Percentiles rank a stretch among this genome's conserved stretches.
These are phyloP conservation scores for Raphanus raphanistrum DNA, from an alignment of 345 rosid genomes.

Conservation along the genomic window DNA sequence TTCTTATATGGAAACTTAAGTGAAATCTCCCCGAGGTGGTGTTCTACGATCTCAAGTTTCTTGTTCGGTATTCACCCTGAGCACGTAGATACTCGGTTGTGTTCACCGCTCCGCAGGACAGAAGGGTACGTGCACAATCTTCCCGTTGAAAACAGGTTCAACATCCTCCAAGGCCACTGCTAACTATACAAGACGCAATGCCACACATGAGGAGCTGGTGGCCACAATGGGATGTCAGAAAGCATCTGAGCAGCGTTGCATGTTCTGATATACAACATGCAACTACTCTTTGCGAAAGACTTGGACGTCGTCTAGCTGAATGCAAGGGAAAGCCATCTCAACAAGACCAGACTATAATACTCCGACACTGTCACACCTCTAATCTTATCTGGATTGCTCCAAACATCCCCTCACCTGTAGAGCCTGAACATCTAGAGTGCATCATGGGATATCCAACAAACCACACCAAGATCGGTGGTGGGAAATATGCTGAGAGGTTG, in stretches of 20 bases:
- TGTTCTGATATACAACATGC: constrained; percentile 40
- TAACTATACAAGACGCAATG: constrained; percentile 65
- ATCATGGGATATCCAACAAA: constrained; percentile 77
- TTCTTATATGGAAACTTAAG: constrained; percentile 75
- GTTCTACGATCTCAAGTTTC: constrained; percentile 70
- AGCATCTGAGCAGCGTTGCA: constrained; percentile 48
- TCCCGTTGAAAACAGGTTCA: constrained; percentile 58
- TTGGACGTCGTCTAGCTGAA: constrained; percentile 49
- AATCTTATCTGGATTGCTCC: constrained; percentile 82
- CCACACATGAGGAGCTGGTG: constrained; percentile 78
- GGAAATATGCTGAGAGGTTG: constrained; percentile 51
- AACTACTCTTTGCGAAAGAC: constrained; percentile 59
- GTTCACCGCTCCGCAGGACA: constrained; percentile 67
- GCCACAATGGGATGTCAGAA: constrained; percentile 95
- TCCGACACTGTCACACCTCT: constrained; percentile 51
- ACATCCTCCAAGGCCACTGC: constrained; percentile 55
- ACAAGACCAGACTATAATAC: constrained; percentile 62
- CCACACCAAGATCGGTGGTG: constrained; percentile 54
- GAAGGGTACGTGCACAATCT: constrained; percentile 95
- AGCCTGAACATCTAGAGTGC: constrained; percentile 65
- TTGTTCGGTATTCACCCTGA: constrained; percentile 69
- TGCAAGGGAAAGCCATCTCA: constrained; percentile 54
- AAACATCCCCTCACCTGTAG: constrained; percentile 50
- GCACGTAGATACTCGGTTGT: constrained; percentile 57
- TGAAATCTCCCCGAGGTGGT: constrained; percentile 45